Conservation (phyloP, 352 stramenopile genomes). For the Phytopythium aichiense region DNA sequence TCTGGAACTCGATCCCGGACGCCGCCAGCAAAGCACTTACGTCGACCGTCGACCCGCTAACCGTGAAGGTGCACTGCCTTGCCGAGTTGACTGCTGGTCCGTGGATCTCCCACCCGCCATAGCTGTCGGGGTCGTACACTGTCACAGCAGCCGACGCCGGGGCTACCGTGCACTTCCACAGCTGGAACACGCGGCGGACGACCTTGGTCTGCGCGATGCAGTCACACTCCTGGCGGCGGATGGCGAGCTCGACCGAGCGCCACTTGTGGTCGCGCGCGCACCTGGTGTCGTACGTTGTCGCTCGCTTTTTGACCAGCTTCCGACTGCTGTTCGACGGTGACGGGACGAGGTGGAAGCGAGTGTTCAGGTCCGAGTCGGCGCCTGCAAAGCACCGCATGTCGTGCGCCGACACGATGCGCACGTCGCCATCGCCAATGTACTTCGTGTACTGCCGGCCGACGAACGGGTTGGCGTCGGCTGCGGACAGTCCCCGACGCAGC, state of each 20-base stretch:
- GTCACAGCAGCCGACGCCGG: conserved; percentile 20
- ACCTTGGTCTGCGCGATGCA: conserved; percentile 87
- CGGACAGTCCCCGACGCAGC: conserved; percentile 63
- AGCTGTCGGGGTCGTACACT: conserved; percentile 40
- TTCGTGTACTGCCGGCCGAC: conserved; percentile 68
- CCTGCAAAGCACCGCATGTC: conserved; percentile 90
- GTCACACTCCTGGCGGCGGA: conserved; percentile 91
- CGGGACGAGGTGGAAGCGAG: conserved; percentile 36
- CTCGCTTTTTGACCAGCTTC: conserved; percentile 47
- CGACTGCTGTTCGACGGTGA: conserved; percentile 9
- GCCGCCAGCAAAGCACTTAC: conserved; percentile 23
- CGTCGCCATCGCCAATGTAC: conserved; percentile 88
- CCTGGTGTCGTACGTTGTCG: conserved; percentile 63
- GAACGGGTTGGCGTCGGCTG: conserved; percentile 72
- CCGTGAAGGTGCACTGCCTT: conserved; percentile 54
- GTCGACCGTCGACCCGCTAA: conserved; percentile 15
- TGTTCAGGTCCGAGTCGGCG: conserved; percentile 74
- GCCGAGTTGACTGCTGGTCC: conserved; percentile 37
- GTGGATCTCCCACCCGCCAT: conserved; percentile 38
- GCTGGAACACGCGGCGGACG: conserved; percentile 86
- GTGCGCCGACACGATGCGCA: conserved; percentile 86
- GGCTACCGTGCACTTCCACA: conserved; percentile 91
- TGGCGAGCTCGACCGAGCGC: conserved; percentile 79
- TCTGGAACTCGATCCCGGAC: conserved; percentile 64
- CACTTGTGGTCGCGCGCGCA: conserved; percentile 95